A percentile compares a stretch with the other conserved stretches of the same genome.
These are phyloP conservation scores for Fusarium dimerum DNA, from an alignment of 2,329 filamentous ascomycete genomes.

Conservation along the genomic window DNA sequence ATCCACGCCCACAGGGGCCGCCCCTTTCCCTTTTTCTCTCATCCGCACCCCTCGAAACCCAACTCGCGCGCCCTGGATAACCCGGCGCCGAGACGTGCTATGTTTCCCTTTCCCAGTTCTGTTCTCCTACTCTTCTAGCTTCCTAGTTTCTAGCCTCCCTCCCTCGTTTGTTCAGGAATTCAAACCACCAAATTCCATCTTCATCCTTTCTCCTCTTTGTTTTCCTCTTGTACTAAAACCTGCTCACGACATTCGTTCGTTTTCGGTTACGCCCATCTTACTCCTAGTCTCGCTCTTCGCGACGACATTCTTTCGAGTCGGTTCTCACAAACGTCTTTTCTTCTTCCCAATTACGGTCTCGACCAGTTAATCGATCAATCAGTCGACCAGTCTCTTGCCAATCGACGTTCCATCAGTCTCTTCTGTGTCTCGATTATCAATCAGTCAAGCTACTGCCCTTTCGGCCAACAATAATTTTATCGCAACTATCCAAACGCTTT, in stretches of 20 bases:
- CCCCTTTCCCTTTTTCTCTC: too few relatives aligned
- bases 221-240: slow-evolving; percentile 24
- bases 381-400: background rate
- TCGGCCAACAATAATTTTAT: slow-evolving; percentile 12
- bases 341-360: too few relatives aligned
- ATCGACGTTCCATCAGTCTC: slow-evolving; percentile 9
- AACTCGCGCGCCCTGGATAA: slow-evolving; percentile 21
- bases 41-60: slow-evolving; percentile 9
- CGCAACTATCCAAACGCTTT: slow-evolving; percentile 11
- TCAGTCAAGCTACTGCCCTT: slow-evolving; percentile 14
- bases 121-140: too few relatives aligned
- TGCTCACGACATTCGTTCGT: slow-evolving; percentile 25
- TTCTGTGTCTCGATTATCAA: slow-evolving; percentile 9
- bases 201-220: slow-evolving; percentile 23
- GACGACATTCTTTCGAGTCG: slow-evolving; percentile 9
- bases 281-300: slow-evolving; percentile 16
- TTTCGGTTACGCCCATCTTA: slow-evolving; percentile 20
- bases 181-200: slow-evolving; percentile 25
- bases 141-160: slow-evolving; percentile 7
- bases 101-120: slow-evolving; percentile 13
- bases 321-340: slow-evolving; percentile 14
- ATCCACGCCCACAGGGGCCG: too few relatives aligned
- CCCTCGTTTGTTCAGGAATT: slow-evolving; percentile 14
- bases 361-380: too few relatives aligned
- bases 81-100: slow-evolving; percentile 28